phyloP scores from a whole-genome alignment of 495 filamentous ascomycete genomes.

The Xylaria sp. region DNA sequence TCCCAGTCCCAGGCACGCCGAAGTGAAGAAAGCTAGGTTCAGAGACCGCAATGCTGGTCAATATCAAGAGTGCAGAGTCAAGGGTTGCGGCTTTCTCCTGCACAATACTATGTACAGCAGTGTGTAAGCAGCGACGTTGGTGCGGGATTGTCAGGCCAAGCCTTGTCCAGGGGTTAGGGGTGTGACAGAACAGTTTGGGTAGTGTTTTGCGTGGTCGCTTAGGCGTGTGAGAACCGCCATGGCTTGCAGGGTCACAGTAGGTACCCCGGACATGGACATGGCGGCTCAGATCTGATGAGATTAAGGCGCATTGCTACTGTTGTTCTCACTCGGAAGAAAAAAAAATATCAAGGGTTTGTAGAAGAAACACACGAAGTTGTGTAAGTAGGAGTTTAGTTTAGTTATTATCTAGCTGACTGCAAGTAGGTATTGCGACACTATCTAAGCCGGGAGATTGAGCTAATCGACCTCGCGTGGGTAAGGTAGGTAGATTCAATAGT shows the following conservation, averaged over 20 bases:
- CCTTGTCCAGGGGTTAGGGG: constrained; percentile 42
- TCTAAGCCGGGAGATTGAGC: background rate
- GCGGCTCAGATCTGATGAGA: background rate
- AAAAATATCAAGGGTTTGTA: too few relatives aligned
- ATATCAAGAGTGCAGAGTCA: constrained; percentile 29
- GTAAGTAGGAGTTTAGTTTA: background rate
- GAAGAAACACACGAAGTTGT: too few relatives aligned
- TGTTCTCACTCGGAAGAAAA: too few relatives aligned
- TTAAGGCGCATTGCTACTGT: background rate
- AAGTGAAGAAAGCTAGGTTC: constrained; percentile 22
- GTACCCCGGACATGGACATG: background rate
- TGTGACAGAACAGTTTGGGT: constrained; percentile 57
- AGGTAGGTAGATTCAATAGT: constrained; percentile 6
- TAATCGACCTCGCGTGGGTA: constrained; percentile 6
- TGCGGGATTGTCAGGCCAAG: constrained; percentile 30
- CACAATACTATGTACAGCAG: too few relatives aligned
- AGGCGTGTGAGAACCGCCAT: constrained; percentile 22
- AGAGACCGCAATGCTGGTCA: constrained; percentile 23
- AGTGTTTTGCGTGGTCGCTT: constrained; percentile 50
- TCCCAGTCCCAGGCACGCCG: constrained; percentile 8
- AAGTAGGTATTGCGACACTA: background rate
- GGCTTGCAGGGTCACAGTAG: background rate
- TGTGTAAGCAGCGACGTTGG: background rate
- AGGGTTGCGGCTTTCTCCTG: constrained; percentile 17
- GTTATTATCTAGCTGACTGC: background rate